These are phyloP conservation scores for Arbutus unedo DNA, from an alignment of 148 eudicot genomes.

Conservation along the genomic window DNA sequence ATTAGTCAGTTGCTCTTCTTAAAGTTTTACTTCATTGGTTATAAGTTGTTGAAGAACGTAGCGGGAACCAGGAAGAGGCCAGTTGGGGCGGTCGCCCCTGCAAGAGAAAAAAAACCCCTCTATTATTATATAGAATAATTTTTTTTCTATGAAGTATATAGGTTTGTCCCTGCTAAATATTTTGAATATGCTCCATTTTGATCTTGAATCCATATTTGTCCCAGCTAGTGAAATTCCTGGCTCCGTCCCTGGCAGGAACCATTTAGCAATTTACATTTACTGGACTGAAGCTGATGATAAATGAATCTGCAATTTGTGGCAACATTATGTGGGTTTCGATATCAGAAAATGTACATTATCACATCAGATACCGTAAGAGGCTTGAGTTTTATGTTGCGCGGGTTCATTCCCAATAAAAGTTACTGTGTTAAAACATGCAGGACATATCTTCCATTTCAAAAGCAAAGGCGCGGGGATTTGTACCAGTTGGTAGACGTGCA, in stretches of 20 bases:
- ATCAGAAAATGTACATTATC: too few relatives aligned
- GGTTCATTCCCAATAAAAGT: neutral
- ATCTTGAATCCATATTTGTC: too few relatives aligned
- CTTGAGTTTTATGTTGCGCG: neutral
- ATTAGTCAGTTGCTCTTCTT: neutral
- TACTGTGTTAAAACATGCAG: constrained; percentile 25
- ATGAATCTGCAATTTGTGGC: neutral
- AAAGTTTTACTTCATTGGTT: neutral
- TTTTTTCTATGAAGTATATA: too few relatives aligned
- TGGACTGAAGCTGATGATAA: neutral
- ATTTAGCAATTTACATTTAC: neutral
- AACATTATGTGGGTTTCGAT: too few relatives aligned
- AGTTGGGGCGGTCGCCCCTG: too few relatives aligned
- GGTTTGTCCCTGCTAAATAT: too few relatives aligned
- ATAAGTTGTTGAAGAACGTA: neutral
- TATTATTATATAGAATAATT: too few relatives aligned
- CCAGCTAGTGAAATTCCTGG: too few relatives aligned
- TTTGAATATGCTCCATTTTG: too few relatives aligned
- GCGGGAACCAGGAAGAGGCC: neutral
- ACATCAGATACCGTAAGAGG: neutral
- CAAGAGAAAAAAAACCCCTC: too few relatives aligned
- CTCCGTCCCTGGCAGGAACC: neutral
- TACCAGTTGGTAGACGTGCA: constrained; percentile 78
- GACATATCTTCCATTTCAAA: constrained; percentile 69
- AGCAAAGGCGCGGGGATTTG: constrained; percentile 86